Evolutionary conservation across 495 filamentous ascomycete genomes (phyloP).

Genomic region (Corynascus novoguineensis): DNA sequence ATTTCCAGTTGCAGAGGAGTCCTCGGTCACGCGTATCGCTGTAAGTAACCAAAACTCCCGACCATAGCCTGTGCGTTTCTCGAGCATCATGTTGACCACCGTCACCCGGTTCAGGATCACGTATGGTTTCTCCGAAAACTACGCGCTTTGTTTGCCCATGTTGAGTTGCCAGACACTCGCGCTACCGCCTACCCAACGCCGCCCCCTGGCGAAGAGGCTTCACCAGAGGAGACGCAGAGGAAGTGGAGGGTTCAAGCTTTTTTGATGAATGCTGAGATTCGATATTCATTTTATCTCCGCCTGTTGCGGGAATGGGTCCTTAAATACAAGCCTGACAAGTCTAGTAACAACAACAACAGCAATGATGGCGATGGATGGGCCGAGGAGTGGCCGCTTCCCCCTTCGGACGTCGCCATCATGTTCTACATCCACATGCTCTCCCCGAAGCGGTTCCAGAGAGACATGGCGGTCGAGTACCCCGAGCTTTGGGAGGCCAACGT

Average conservation of each 20-base stretch:
- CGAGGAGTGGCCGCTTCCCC: background rate
- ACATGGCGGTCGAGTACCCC: background rate
- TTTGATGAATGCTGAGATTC: background rate
- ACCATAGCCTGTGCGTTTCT: too few species aligned
- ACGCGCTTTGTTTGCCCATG: background rate
- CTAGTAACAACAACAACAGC: too few species aligned
- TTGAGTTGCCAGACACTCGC: background rate
- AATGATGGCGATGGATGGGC: too few species aligned
- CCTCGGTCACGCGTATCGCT: background rate
- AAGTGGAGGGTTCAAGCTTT: background rate
- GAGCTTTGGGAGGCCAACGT: background rate
- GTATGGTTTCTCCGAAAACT: background rate
- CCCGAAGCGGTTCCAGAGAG: background rate
- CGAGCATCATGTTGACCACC: background rate
- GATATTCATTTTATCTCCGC: background rate
- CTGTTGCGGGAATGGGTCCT: background rate
- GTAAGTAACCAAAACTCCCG: background rate
- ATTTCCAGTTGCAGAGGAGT: background rate
- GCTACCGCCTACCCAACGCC: background rate
- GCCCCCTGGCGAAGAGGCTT: background rate
- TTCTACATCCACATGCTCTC: slow-evolving; percentile 4
- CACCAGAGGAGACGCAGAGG: background rate
- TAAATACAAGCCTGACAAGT: background rate
- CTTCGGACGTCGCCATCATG: background rate
- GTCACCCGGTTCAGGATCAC: background rate